Conservation (phyloP, 2,329 filamentous ascomycete species). For the Periconia digitata region DNA sequence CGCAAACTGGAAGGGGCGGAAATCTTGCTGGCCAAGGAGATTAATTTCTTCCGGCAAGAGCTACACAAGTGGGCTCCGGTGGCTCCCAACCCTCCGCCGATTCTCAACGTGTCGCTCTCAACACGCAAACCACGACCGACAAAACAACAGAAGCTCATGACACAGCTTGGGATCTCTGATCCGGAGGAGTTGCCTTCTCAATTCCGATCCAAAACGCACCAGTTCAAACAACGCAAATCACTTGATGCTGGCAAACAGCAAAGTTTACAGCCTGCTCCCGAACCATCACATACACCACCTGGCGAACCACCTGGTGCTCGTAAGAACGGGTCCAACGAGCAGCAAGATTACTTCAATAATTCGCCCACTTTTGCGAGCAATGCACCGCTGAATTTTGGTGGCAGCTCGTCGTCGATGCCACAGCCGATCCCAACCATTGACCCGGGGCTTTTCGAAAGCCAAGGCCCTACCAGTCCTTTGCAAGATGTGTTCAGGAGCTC, state of each 20-base stretch:
- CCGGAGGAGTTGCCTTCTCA: constrained; percentile 87
- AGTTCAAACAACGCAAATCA: constrained; percentile 67
- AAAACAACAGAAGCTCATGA: constrained; percentile 93
- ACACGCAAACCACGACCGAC: constrained; percentile 95
- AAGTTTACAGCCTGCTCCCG: constrained; percentile 38
- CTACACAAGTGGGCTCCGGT: constrained; percentile 94
- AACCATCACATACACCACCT: constrained; percentile 41
- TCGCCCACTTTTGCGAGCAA: constrained; percentile 38
- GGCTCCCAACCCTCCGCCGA: constrained; percentile 80
- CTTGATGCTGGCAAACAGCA: constrained; percentile 40
- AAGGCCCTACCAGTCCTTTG: constrained; percentile 35
- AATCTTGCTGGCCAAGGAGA: constrained; percentile 86
- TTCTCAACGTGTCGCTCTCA: constrained; percentile 83
- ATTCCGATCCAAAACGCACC: constrained; percentile 67
- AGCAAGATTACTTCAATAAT: constrained; percentile 40
- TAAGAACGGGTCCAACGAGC: constrained; percentile 26
- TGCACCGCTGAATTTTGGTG: constrained; percentile 32
- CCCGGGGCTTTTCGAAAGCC: constrained; percentile 40
- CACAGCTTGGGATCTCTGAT: constrained; percentile 83
- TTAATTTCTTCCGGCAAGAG: constrained; percentile 96
- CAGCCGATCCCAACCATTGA: constrained; percentile 33
- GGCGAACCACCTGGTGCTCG: constrained; percentile 35
- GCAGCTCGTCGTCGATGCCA: constrained; percentile 15
- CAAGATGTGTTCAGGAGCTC: constrained; percentile 42
- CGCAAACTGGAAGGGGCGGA: constrained; percentile 97